These are phyloP conservation scores for Penicillium egyptiacum DNA, from an alignment of 495 filamentous ascomycete genomes.

Conservation along the genomic window DNA sequence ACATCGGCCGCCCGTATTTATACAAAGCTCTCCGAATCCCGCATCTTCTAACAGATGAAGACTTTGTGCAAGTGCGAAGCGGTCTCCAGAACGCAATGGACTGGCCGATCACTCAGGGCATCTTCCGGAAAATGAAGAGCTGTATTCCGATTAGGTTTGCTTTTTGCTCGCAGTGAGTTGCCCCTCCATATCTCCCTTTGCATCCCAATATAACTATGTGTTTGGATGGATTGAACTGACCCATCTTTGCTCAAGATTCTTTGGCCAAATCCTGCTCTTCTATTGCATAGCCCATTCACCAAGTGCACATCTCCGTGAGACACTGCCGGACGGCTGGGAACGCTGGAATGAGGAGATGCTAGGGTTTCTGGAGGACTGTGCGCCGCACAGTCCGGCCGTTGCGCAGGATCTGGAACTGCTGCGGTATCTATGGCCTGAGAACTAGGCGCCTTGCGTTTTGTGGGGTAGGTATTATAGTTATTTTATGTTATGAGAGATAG, in stretches of 20 bases:
- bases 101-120: conserved; percentile 45
- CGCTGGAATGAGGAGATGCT: conserved; percentile 49
- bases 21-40: conserved; percentile 50
- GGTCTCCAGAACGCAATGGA: conserved; percentile 48
- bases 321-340: conserved; percentile 46
- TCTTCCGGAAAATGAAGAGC: conserved; percentile 49
- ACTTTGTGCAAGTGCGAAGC: conserved; percentile 45
- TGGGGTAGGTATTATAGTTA: neutral
- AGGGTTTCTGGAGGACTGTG: conserved; percentile 45
- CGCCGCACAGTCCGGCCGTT: conserved; percentile 43
- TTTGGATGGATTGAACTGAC: neutral
- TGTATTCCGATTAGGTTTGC: conserved; percentile 51
- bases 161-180: conserved; percentile 49
- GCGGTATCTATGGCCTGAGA: conserved; percentile 32
- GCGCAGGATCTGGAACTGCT: conserved; percentile 48
- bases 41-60: conserved; percentile 41
- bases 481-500: neutral
- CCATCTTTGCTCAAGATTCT: conserved; percentile 33
- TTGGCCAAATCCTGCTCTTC: conserved; percentile 49
- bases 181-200: neutral
- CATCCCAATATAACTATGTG: neutral
- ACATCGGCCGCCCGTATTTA: conserved; percentile 50
- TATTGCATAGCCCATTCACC: conserved; percentile 48
- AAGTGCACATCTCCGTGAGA: conserved; percentile 36
- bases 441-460: neutral